Evolutionary conservation across 495 filamentous ascomycete genomes (phyloP).

Genomic region (Penicillium lagena): DNA sequence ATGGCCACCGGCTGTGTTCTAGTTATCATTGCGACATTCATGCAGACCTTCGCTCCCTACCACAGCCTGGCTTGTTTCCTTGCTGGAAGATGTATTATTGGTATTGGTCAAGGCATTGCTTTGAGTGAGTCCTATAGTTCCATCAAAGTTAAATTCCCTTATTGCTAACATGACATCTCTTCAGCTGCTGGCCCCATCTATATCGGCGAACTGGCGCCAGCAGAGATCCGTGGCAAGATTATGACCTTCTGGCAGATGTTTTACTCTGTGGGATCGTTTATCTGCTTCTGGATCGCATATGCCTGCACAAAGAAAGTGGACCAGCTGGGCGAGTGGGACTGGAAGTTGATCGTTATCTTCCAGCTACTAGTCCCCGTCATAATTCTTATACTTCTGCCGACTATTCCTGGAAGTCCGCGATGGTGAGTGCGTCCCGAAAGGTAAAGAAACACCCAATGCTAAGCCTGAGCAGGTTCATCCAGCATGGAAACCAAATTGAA

Average conservation of each 20-base stretch:
- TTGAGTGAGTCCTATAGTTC: conserved; percentile 39
- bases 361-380: conserved; percentile 50
- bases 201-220: conserved; percentile 53
- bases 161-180: not conserved
- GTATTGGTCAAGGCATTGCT: conserved; percentile 59
- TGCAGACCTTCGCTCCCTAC: conserved; percentile 53
- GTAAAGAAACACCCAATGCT: not conserved
- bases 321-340: conserved; percentile 54
- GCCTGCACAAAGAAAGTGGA: conserved; percentile 44
- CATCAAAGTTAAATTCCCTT: not conserved
- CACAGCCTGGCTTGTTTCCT: conserved; percentile 54
- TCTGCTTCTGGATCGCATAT: conserved; percentile 58
- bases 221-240: conserved; percentile 55
- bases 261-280: conserved; percentile 57
- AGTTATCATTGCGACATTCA: conserved; percentile 55
- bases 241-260: conserved; percentile 68
- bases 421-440: conserved; percentile 29
- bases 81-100: conserved; percentile 54
- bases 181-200: conserved; percentile 53
- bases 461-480: conserved; percentile 34
- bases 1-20: conserved; percentile 52
- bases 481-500: conserved; percentile 45
- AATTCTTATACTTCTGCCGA: conserved; percentile 46
- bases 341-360: conserved; percentile 58
- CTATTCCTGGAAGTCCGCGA: conserved; percentile 52